phyloP scores from a whole-genome alignment of 2,329 filamentous ascomycete species.

The Talaromyces funiculosus region DNA sequence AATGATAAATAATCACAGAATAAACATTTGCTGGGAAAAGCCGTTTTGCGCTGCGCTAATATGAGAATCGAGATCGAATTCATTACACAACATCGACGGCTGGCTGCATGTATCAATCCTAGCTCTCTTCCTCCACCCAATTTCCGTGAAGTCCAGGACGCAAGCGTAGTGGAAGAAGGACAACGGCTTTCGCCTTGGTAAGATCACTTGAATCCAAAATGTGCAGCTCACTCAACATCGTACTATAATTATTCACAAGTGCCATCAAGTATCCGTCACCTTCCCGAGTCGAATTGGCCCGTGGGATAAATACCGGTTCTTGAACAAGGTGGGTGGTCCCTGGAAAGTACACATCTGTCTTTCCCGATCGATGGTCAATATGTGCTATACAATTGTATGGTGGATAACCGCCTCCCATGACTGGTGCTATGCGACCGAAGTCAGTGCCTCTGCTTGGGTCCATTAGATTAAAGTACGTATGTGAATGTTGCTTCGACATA shows the following conservation, averaged over 20 bases:
- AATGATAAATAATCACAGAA: too few relatives aligned
- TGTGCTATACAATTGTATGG: constrained; percentile 47
- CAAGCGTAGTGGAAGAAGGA: constrained; percentile 1
- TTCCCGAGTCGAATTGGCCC: constrained; percentile 11
- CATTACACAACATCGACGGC: too few relatives aligned
- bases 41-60: too few relatives aligned
- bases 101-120: too few relatives aligned
- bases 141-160: constrained; percentile 5
- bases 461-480: constrained; percentile 43
- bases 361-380: constrained; percentile 33
- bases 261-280: constrained; percentile 22
- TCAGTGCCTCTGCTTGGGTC: constrained; percentile 36
- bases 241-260: constrained; percentile 21
- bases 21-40: too few relatives aligned
- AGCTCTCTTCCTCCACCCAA: not conserved
- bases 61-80: too few relatives aligned
- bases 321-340: constrained; percentile 35
- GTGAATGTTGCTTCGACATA: constrained; percentile 28
- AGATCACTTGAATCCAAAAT: constrained; percentile 14
- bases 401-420: constrained; percentile 26
- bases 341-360: constrained; percentile 41
- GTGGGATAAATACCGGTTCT: constrained; percentile 22
- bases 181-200: not conserved
- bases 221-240: constrained; percentile 21
- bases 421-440: constrained; percentile 22